These are phyloP conservation scores for Phytophthora melonis DNA, from an alignment of 352 stramenopile genomes.

Conservation along the genomic window DNA sequence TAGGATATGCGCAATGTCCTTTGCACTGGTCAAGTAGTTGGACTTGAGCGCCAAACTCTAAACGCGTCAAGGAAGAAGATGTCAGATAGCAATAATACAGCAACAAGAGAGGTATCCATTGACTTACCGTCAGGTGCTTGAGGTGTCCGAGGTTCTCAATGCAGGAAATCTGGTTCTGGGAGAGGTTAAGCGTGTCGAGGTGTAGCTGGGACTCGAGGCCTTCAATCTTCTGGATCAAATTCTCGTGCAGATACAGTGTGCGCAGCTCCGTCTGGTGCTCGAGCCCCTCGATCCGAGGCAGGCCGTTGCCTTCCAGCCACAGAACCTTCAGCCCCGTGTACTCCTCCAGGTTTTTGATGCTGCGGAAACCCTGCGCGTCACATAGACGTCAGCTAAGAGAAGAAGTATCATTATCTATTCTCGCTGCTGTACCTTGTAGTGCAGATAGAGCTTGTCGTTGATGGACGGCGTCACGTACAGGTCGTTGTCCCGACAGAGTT, in stretches of 20 bases:
- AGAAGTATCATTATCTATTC: neutral
- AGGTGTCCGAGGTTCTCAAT: constrained; percentile 85
- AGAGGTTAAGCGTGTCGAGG: constrained; percentile 85
- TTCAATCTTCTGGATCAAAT: constrained; percentile 95
- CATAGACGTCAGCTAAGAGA: neutral
- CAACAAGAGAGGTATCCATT: constrained; percentile 23
- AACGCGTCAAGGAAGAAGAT: neutral
- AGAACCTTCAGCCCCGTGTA: constrained; percentile 95
- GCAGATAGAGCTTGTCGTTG: constrained; percentile 97
- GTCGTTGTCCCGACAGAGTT: constrained; percentile 92
- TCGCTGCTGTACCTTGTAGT: constrained; percentile 86
- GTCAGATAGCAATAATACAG: neutral
- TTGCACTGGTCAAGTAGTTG: constrained; percentile 72
- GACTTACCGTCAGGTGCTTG: constrained; percentile 66
- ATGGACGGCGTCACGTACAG: constrained; percentile 93
- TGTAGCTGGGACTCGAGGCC: constrained; percentile 61
- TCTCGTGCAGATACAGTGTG: constrained; percentile 96
- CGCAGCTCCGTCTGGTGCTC: constrained; percentile 87
- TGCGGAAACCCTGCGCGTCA: constrained; percentile 82
- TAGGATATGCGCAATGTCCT: constrained; percentile 74
- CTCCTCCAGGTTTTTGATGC: constrained; percentile 95
- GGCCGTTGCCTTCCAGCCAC: constrained; percentile 95
- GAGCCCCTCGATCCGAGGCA: constrained; percentile 92
- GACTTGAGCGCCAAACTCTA: constrained; percentile 79
- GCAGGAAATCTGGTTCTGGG: constrained; percentile 81